Percentiles rank a stretch among this genome's conserved stretches.
These are phyloP conservation scores for Auriscalpium vulgare DNA, from an alignment of 768 basidiomycete species.

Conservation along the genomic window DNA sequence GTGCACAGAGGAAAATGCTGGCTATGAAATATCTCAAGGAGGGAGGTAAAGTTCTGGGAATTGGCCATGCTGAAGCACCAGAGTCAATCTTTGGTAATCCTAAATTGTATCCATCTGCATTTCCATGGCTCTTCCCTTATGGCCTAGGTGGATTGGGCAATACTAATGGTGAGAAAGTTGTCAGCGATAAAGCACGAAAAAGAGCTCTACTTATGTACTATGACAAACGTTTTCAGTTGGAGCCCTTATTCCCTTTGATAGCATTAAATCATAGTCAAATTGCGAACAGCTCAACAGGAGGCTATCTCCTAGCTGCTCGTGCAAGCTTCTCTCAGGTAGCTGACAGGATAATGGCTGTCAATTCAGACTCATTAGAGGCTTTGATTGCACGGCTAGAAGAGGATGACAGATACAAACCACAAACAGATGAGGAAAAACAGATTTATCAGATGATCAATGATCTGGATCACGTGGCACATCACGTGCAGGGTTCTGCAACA, in stretches of 20 bases:
- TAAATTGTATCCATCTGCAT: conserved; percentile 28
- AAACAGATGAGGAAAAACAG: conserved; percentile 2
- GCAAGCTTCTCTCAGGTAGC: conserved; percentile 5
- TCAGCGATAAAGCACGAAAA: conserved; percentile 23
- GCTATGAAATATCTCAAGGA: conserved; percentile 23
- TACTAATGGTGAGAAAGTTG: neutral
- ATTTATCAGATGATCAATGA: conserved; percentile 8
- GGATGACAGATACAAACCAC: neutral
- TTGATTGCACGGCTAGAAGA: neutral
- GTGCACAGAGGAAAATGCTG: conserved; percentile 7
- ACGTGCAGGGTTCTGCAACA: conserved; percentile 13
- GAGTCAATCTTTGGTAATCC: conserved; percentile 29
- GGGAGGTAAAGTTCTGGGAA: conserved; percentile 20
- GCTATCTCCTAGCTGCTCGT: conserved; percentile 15
- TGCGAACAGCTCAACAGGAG: conserved; percentile 18
- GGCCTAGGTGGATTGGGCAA: conserved; percentile 29
- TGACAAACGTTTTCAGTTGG: conserved; percentile 33
- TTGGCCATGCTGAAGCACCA: conserved; percentile 21
- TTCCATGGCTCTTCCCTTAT: conserved; percentile 36
- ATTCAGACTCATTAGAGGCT: neutral
- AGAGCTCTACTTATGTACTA: conserved; percentile 27
- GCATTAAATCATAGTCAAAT: conserved; percentile 34
- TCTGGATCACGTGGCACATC: conserved; percentile 8
- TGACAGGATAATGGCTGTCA: neutral
- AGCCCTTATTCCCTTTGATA: conserved; percentile 29